phyloP scores from a whole-genome alignment of 2,329 filamentous ascomycete genomes.

The Chaetomium sp. region DNA sequence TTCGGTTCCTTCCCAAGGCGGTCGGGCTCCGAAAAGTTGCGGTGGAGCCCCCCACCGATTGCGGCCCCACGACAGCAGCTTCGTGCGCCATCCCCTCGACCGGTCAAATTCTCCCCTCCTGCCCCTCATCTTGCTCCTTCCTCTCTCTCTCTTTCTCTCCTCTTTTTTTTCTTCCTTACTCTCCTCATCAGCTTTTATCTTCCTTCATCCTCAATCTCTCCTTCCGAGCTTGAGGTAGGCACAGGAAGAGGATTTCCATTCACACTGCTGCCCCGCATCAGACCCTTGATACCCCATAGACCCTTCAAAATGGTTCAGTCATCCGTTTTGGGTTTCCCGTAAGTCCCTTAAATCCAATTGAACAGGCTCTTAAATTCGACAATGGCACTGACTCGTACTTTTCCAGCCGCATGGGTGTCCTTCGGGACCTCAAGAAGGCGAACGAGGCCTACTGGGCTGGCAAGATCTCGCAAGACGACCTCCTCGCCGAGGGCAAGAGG shows the following conservation, averaged over 20 bases:
- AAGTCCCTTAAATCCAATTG: constrained; percentile 46
- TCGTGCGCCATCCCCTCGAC: neutral
- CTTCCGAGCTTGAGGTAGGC: constrained; percentile 14
- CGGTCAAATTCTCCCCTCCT: constrained; percentile 16
- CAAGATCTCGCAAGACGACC: constrained; percentile 87
- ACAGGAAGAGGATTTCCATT: constrained; percentile 16
- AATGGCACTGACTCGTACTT: neutral
- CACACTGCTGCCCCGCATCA: constrained; percentile 13
- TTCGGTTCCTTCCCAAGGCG: constrained; percentile 2
- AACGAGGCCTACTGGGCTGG: constrained; percentile 96
- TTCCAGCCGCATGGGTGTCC: constrained; percentile 75
- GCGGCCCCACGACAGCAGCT: constrained; percentile 13
- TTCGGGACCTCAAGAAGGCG: constrained; percentile 99
- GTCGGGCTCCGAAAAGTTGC: constrained; percentile 19
- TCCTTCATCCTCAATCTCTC: constrained; percentile 5
- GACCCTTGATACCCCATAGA: constrained; percentile 11
- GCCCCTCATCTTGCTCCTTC: constrained; percentile 7
- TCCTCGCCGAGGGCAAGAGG: constrained; percentile 92
- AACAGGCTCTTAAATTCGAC: too few relatives aligned
- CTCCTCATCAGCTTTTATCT: constrained; percentile 10
- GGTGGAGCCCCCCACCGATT: constrained; percentile 18
- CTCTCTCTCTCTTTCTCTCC: constrained; percentile 4
- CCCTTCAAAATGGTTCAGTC: constrained; percentile 51
- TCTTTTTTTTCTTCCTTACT: constrained; percentile 1
- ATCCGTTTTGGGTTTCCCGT: constrained; percentile 89